Evolutionary conservation across 768 basidiomycete species (phyloP).

Genomic region (Lactarius akahatsu): DNA sequence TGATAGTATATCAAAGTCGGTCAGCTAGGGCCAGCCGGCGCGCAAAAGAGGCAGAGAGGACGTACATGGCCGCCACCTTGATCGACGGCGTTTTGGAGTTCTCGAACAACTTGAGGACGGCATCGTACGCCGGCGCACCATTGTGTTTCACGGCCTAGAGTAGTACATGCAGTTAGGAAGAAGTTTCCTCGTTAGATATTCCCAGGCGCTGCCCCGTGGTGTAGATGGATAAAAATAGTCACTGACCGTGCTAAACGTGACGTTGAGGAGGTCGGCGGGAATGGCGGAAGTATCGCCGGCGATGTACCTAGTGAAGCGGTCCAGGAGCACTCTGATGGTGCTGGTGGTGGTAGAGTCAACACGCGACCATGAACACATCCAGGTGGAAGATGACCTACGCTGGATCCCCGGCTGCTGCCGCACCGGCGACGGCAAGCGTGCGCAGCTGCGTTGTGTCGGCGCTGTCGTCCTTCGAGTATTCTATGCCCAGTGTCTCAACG

Average conservation of each 20-base stretch:
- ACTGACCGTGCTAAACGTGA: constrained; percentile 51
- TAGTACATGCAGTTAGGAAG: constrained; percentile 7
- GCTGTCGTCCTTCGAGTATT: constrained; percentile 63
- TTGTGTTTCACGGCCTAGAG: constrained; percentile 70
- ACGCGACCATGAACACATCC: constrained; percentile 16
- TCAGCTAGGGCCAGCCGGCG: neutral
- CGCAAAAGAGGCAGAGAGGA: neutral
- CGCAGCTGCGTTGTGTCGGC: constrained; percentile 70
- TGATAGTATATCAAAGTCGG: constrained; percentile 33
- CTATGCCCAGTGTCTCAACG: constrained; percentile 75
- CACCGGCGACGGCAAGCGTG: constrained; percentile 64
- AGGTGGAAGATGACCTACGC: constrained; percentile 33
- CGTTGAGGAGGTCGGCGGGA: constrained; percentile 71
- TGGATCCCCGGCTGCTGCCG: constrained; percentile 48
- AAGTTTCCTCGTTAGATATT: neutral
- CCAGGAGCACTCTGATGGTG: constrained; percentile 68
- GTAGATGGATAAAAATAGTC: constrained; percentile 25
- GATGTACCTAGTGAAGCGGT: constrained; percentile 69
- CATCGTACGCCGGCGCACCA: constrained; percentile 72
- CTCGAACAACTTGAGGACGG: constrained; percentile 63
- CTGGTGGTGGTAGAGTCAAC: constrained; percentile 41
- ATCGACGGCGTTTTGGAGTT: constrained; percentile 69
- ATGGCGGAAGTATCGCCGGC: constrained; percentile 74
- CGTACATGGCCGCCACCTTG: constrained; percentile 68
- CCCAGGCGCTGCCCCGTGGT: too few relatives aligned